Evolutionary conservation across 2,329 filamentous ascomycete genomes (phyloP), one percentile per base, ranked within the genome.

Genomic region (Neonectria sp.): DNA sequence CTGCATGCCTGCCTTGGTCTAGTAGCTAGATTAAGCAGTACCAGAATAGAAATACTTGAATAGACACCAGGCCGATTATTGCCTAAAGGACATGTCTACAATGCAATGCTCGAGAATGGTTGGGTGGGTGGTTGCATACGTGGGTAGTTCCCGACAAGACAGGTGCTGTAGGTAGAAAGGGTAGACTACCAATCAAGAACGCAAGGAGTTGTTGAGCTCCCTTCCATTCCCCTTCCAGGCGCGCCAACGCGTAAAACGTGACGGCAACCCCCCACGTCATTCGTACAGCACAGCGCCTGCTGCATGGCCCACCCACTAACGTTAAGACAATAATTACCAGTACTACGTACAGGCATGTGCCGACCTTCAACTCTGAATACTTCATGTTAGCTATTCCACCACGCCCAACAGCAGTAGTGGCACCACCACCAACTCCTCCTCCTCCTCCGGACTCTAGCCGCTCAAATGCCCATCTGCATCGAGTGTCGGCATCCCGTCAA

Each of bases 401-500:
- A 58, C 24, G 24, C 24, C 31, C 61, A 63, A 35, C 45, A 48
- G 35, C 48, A 46, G n/a, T 40, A 40, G 48, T 25, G 27, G 31
- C 25, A 27, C 37, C 53, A 33, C 13, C 45, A 52, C 37, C 35
- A 17, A 13, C 35, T 37, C 15, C 35, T 40, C 35, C 35, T 37
- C 13, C 13, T 17, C 15, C 37, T 40, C 37, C 37, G 37, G 15
- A 40, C 15, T 51, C 31, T 13, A 25, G 55, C 29, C 25, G 49
- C 56, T n/a, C 51, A 56, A 60, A 95, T 95, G 92, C 93, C 93
- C 73, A 95, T 95, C 85, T 95, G 93, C 83, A 95, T 95, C 82
- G 93, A 95, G 83, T 95, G 93, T 82, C 91, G 92, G 70, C 92
- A 93, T 79, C 93, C 93, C 21, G 93, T 95, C 79, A 92, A 92